These are phyloP conservation scores for Aspergillus ibericus DNA, from an alignment of 2,329 filamentous ascomycete genomes.

Conservation along the genomic window DNA sequence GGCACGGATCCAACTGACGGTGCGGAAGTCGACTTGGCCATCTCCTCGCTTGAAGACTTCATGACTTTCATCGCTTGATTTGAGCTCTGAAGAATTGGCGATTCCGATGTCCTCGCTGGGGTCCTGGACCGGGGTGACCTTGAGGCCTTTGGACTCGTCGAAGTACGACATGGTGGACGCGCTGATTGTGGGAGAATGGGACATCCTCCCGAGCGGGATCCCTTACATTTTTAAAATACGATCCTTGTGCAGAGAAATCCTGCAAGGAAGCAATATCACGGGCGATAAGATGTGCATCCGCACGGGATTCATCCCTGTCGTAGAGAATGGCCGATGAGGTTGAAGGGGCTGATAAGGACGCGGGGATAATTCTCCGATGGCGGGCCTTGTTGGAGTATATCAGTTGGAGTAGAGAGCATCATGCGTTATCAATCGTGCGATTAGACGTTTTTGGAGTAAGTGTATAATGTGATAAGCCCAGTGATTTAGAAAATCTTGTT, in stretches of 20 bases:
- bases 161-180: background rate
- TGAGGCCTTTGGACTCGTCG: conserved; percentile 11
- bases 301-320: background rate
- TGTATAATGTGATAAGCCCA: background rate
- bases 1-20: conserved; percentile 54
- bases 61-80: conserved; percentile 18
- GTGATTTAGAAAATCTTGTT: background rate
- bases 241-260: background rate
- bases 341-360: background rate
- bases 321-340: background rate
- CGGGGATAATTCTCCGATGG: background rate
- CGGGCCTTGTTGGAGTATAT: background rate
- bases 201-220: background rate
- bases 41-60: conserved; percentile 54
- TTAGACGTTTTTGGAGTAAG: background rate
- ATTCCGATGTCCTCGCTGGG: conserved; percentile 26
- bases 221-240: background rate
- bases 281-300: background rate
- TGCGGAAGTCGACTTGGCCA: conserved; percentile 54
- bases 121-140: background rate
- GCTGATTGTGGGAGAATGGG: background rate
- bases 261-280: background rate
- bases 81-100: conserved; percentile 25
- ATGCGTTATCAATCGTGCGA: background rate
- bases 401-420: conserved; percentile 1